phyloP scores from a whole-genome alignment of 345 rosid genomes.

The Aquilaria yunnanensis region DNA sequence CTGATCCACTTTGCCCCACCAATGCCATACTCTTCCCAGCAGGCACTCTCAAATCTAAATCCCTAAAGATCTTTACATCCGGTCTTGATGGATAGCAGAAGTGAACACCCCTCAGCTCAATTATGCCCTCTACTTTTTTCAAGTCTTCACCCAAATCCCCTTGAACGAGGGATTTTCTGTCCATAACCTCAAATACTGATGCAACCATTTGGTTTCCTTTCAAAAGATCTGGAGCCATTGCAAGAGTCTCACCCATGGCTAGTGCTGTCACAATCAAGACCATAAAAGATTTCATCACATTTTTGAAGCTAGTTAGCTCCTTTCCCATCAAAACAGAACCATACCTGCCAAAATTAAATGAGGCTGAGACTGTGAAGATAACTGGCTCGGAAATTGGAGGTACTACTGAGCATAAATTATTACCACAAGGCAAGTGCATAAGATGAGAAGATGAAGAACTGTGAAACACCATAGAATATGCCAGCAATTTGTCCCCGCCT shows the following conservation, averaged over 20 bases:
- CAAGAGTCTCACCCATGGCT: slow-evolving; percentile 96
- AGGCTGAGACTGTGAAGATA: slow-evolving; percentile 1
- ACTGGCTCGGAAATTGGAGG: background rate
- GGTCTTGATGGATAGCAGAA: slow-evolving; percentile 91
- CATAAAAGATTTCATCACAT: slow-evolving; percentile 93
- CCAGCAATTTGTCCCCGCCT: slow-evolving; percentile 94
- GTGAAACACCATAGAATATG: slow-evolving; percentile 79
- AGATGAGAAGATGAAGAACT: slow-evolving; percentile 95
- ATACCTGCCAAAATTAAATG: slow-evolving; percentile 45
- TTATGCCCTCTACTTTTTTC: slow-evolving; percentile 54
- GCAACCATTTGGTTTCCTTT: slow-evolving; percentile 98
- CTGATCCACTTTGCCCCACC: slow-evolving; percentile 96
- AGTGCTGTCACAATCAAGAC: slow-evolving; percentile 90
- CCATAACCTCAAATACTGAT: slow-evolving; percentile 76
- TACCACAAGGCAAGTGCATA: slow-evolving; percentile 97
- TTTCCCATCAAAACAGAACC: slow-evolving; percentile 92
- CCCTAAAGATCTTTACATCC: slow-evolving; percentile 64
- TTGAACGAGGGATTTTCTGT: slow-evolving; percentile 54
- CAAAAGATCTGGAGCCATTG: slow-evolving; percentile 78
- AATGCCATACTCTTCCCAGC: slow-evolving; percentile 84
- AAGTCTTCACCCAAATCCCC: slow-evolving; percentile 72
- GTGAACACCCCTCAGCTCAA: slow-evolving; percentile 62
- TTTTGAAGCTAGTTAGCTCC: slow-evolving; percentile 66
- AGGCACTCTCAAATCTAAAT: slow-evolving; percentile 58
- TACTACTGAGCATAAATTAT: slow-evolving; percentile 8